Base-by-base conservation (phyloP, 495 filamentous ascomycete genomes). In the Penicillium angulare region DNA sequence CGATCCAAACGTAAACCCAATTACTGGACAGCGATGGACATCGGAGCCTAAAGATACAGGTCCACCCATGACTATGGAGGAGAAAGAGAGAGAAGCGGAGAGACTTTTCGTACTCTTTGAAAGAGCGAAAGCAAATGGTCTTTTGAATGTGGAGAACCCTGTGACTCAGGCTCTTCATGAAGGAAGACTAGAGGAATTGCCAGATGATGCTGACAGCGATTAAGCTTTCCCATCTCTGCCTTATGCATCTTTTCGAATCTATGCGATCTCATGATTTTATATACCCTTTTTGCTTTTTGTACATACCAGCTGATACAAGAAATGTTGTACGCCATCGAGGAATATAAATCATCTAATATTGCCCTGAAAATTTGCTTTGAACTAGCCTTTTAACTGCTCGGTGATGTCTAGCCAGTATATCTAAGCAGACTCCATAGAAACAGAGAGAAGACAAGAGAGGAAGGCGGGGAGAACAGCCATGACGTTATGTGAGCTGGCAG, bases 91-190 rank as follows among this genome's bases (percentile, higher is more conserved):
- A 36, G 93, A 98, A 66, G 93, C 93, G 0, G 93, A 98, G 66
- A 85, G 81, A 57, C 71, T 98, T 0, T 96, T 97, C 71, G 90
- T 97, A 12, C 75, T 98, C 13, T 98, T 98, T 69, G 92, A 98
- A 69, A 95, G 90, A 63, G 67, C 96, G 34, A 90, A 81, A 69
- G 82, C 83, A 55, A 96, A 86, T 38, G 93, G 93, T 13, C 75
- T 97, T 8, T 79, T 97, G 39, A 79, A 82, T 47, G 87, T 92
- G 2, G 80, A 90, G 69, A 96, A 97, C 60, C 93, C 93, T 6
- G 84, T 97, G 7, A 78, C 81, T 39, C 79, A 85, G 55, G 91
- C 92, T 2, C 61, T 86, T 17, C 79, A 82, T 21, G 82, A 89
- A 59, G 93, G 93, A 6, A 76, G 89, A 47, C 83, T 97, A 43